Percentiles rank a stretch among this genome's conserved stretches.
These are phyloP conservation scores for Gamsiella multidivaricata DNA, from an alignment of 192 early-diverging fungal species.

Conservation along the genomic window DNA sequence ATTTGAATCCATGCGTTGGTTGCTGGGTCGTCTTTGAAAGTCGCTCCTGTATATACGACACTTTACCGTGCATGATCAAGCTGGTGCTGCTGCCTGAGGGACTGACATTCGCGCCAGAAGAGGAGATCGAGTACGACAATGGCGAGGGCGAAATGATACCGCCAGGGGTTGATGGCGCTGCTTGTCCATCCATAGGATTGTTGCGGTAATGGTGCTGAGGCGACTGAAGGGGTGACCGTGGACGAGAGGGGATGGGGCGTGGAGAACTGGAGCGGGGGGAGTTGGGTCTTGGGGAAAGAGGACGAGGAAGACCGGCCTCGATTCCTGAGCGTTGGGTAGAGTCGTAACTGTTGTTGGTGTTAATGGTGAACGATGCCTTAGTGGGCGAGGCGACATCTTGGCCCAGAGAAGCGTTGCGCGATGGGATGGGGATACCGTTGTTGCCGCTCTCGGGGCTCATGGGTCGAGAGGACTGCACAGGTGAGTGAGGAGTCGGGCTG, in stretches of 20 bases:
- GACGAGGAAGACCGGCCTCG: constrained; percentile 38
- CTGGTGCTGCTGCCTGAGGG: constrained; percentile 30
- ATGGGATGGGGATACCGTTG: constrained; percentile 32
- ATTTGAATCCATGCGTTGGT: constrained; percentile 40
- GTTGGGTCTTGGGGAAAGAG: constrained; percentile 25
- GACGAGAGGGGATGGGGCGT: constrained; percentile 7
- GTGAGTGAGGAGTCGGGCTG: background rate
- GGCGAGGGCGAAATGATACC: constrained; percentile 35
- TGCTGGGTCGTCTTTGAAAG: constrained; percentile 29
- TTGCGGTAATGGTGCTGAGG: constrained; percentile 18
- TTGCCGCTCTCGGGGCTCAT: constrained; percentile 32
- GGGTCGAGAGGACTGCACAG: background rate
- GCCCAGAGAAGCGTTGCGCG: constrained; percentile 31
- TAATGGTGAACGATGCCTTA: no score
- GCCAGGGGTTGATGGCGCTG: background rate
- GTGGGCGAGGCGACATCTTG: constrained; percentile 36
- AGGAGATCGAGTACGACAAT: constrained; percentile 33
- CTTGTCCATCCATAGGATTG: constrained; percentile 18
- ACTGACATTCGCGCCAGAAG: constrained; percentile 1
- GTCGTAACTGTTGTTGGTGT: constrained; percentile 7
- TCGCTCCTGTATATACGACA: constrained; percentile 30
- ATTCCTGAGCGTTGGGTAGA: constrained; percentile 26
- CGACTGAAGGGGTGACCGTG: constrained; percentile 24
- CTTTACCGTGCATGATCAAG: constrained; percentile 41
- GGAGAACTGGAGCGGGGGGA: constrained; percentile 42